These are phyloP conservation scores for Cyclanthera cordifolia DNA, from an alignment of 306 rosid genomes.

Conservation along the genomic window DNA sequence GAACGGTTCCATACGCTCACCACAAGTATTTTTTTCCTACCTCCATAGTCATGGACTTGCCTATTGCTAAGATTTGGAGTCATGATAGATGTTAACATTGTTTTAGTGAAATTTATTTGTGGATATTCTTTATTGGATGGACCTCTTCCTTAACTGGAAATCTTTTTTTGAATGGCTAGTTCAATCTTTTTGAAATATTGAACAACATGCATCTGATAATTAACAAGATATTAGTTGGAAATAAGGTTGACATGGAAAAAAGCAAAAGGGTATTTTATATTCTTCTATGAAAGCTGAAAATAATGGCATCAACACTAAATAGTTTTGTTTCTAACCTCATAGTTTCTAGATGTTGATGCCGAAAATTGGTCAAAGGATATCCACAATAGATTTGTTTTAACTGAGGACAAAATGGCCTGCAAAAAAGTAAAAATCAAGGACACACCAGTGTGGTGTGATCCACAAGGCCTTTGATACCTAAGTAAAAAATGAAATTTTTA, in stretches of 20 bases:
- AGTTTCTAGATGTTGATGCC: too few relatives aligned
- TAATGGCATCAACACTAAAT: not conserved
- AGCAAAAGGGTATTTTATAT: conserved; percentile 66
- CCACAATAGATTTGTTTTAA: too few relatives aligned
- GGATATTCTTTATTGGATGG: not conserved
- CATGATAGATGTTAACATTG: not conserved
- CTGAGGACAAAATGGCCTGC: too few relatives aligned
- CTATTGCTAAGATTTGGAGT: not conserved
- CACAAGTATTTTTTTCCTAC: conserved; percentile 38
- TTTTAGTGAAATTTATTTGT: not conserved
- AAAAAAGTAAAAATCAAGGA: too few relatives aligned
- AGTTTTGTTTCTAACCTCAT: not conserved
- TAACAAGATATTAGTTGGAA: conserved; percentile 86
- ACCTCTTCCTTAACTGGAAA: not conserved
- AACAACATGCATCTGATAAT: conserved; percentile 90
- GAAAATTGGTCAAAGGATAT: too few relatives aligned
- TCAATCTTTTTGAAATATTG: conserved; percentile 50
- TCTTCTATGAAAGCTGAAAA: conserved; percentile 2
- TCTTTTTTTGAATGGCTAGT: not conserved
- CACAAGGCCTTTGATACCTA: too few relatives aligned
- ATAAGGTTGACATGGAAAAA: conserved; percentile 97
- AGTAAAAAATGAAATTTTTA: too few relatives aligned
- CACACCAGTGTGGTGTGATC: too few relatives aligned
- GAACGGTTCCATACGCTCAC: conserved; percentile 92
- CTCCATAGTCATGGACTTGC: conserved; percentile 23